Base-by-base conservation (phyloP, 768 basidiomycete genomes). In the Leccinellum luteum region DNA sequence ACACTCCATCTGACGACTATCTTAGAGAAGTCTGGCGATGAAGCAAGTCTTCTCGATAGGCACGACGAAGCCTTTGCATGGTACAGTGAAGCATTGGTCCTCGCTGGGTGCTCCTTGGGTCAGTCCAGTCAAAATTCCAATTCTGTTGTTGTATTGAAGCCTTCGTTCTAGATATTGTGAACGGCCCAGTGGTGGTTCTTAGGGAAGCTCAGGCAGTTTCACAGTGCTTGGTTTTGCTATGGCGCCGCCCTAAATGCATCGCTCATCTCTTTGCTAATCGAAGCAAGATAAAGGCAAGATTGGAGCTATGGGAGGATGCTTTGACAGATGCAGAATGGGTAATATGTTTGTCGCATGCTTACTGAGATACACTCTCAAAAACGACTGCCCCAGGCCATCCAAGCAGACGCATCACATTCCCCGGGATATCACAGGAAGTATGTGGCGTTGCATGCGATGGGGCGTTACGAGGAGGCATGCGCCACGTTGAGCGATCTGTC, bases 251-350 rank as follows among this genome's bases (percentile, higher is more conserved):
- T n/a, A 51, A 34, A 8, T 32, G 51, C 15, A 41, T 61, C 25
- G 35, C 54, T 30, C 27, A 32, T 47, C 60, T 63, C 43, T 28
- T 62, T 2, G 27, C 44, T 13, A 62, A 62, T 31, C 56, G 60
- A 47, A 58, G 62, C 21, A 2, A 21, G 19, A 21, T n/a, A 21
- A 43, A 21, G 19, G 41, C 41, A 43, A 21, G 12, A n/a, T 13
- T 43, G n/a, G 19, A 14, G 10, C 13, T 8, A 7, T 62, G 54
- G 54, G 3, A 13, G 1, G 17, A 21, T 54, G 50, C 62, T 9
- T 35, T 63, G 52, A 19, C 12, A 19, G 54, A 63, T 8, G 62
- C 57, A 1, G 17, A 53, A 15, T 19, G 17, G 41, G 60, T 62
- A 56, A 23, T 19, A 7, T 19, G 28, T 23, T 44, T 35, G 1